Percentiles rank a stretch among this genome's conserved stretches.
phyloP scores from a whole-genome alignment of 2,329 filamentous ascomycete species.

The Hypoxylon rubiginosum region DNA sequence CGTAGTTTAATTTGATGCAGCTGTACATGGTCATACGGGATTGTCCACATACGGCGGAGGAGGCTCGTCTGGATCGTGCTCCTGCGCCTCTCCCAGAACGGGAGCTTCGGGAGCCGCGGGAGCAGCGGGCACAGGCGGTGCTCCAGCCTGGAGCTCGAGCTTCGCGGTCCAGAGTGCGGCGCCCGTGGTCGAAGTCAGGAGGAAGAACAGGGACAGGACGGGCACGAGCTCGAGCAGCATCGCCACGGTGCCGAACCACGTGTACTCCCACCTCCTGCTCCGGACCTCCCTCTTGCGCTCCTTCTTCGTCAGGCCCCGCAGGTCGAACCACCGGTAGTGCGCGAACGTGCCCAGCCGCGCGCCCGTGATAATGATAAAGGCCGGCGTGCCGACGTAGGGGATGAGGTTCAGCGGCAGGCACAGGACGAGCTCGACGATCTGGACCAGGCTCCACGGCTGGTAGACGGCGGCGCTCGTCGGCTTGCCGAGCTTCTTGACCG shows the following conservation, averaged over 20 bases:
- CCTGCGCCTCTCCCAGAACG: slow-evolving; percentile 31
- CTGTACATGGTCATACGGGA: slow-evolving; percentile 48
- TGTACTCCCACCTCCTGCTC: slow-evolving; percentile 82
- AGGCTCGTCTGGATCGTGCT: slow-evolving; percentile 50
- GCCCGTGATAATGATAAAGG: slow-evolving; percentile 90
- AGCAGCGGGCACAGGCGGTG: slow-evolving; percentile 19
- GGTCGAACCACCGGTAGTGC: slow-evolving; percentile 90
- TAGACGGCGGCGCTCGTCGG: slow-evolving; percentile 83
- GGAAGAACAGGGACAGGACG: slow-evolving; percentile 91
- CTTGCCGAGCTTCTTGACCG: slow-evolving; percentile 85
- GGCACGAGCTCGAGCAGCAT: slow-evolving; percentile 90
- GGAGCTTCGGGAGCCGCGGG: no score
- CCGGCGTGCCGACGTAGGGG: slow-evolving; percentile 82
- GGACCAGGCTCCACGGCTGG: slow-evolving; percentile 89
- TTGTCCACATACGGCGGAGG: slow-evolving; percentile 57
- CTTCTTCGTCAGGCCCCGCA: slow-evolving; percentile 80
- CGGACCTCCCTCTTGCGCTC: slow-evolving; percentile 79
- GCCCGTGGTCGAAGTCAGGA: slow-evolving; percentile 87
- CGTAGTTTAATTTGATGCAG: slow-evolving; percentile 9
- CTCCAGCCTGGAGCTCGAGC: slow-evolving; percentile 72
- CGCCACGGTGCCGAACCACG: slow-evolving; percentile 91
- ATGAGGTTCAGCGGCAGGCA: slow-evolving; percentile 89
- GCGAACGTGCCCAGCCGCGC: slow-evolving; percentile 89
- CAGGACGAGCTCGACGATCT: slow-evolving; percentile 86
- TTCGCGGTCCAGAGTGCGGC: slow-evolving; percentile 88